A percentile compares a stretch with the other conserved stretches of the same genome.
phyloP scores from a whole-genome alignment of 768 basidiomycete species.

The Panaeolus papilionaceus region DNA sequence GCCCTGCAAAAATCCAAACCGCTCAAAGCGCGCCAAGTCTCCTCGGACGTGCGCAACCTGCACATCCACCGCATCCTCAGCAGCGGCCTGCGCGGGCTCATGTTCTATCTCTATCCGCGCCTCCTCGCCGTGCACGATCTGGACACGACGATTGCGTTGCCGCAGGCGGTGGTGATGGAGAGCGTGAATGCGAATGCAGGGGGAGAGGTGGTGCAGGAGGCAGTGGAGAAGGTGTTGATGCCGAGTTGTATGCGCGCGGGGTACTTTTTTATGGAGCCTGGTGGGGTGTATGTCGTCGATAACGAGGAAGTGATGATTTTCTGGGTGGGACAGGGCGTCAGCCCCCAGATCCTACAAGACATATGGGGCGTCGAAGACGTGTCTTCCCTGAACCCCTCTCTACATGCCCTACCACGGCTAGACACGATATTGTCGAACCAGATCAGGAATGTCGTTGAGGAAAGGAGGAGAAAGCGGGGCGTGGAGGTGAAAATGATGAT shows the following conservation, averaged over 20 bases:
- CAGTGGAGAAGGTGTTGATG: constrained; percentile 62
- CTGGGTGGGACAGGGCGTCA: constrained; percentile 88
- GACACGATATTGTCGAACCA: constrained; percentile 82
- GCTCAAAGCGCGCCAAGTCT: constrained; percentile 90
- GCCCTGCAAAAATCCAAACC: constrained; percentile 89
- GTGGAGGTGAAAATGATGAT: constrained; percentile 66
- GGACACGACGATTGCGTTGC: constrained; percentile 70
- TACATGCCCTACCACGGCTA: constrained; percentile 71
- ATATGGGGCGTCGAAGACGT: constrained; percentile 87
- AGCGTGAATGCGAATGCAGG: too few relatives aligned
- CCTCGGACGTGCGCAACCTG: constrained; percentile 93
- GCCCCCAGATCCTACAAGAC: constrained; percentile 82
- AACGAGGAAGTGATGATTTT: constrained; percentile 63
- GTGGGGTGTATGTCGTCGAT: constrained; percentile 88
- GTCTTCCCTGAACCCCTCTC: constrained; percentile 59
- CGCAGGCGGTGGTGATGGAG: constrained; percentile 42
- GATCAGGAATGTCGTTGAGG: constrained; percentile 83
- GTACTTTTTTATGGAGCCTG: constrained; percentile 86
- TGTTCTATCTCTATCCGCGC: constrained; percentile 87
- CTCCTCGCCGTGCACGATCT: constrained; percentile 90
- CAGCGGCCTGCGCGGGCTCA: constrained; percentile 69
- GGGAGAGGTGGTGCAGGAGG: constrained; percentile 19
- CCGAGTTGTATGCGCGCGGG: constrained; percentile 85
- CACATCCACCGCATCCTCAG: constrained; percentile 78
- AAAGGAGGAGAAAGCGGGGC: constrained; percentile 63